Percentiles rank a stretch among this genome's conserved stretches.
phyloP scores from a whole-genome alignment of 23 red algal genomes.

The Gracilariopsis chorda region DNA sequence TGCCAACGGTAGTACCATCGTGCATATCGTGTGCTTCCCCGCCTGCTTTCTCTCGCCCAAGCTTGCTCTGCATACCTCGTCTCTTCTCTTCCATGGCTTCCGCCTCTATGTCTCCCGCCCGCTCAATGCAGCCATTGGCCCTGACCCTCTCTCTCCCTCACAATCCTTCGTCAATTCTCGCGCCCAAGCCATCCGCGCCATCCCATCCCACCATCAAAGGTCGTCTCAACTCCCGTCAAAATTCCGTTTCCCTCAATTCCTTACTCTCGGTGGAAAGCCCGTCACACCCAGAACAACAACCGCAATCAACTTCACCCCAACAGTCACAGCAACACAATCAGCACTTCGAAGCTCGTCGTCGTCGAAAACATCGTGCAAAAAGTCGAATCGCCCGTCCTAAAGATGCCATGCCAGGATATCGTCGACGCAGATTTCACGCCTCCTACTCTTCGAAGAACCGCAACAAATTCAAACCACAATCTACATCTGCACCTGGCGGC shows the following conservation, averaged over 20 bases:
- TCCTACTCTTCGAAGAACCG: not conserved
- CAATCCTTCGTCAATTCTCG: not conserved
- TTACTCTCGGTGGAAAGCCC: not conserved
- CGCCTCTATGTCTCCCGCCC: not conserved
- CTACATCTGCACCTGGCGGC: not conserved
- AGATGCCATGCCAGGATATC: constrained; percentile 52
- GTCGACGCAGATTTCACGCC: not conserved
- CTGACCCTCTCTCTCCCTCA: too few species aligned
- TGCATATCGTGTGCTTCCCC: too few species aligned
- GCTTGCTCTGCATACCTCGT: not conserved
- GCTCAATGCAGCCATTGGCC: not conserved
- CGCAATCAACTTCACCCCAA: not conserved
- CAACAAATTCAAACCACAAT: not conserved
- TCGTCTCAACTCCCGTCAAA: not conserved
- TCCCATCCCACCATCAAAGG: constrained; percentile 2
- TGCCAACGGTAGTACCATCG: too few species aligned
- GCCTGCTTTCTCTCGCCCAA: not conserved
- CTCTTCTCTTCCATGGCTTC: not conserved
- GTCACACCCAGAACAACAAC: not conserved
- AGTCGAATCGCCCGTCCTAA: constrained; percentile 46
- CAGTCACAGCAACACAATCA: not conserved
- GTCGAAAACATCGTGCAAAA: not conserved
- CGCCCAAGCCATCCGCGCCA: not conserved
- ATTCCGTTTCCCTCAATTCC: constrained; percentile 6
- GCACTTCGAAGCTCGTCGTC: not conserved